Conservation (phyloP, 495 filamentous ascomycete genomes). For the Penicillium chermesinum region DNA sequence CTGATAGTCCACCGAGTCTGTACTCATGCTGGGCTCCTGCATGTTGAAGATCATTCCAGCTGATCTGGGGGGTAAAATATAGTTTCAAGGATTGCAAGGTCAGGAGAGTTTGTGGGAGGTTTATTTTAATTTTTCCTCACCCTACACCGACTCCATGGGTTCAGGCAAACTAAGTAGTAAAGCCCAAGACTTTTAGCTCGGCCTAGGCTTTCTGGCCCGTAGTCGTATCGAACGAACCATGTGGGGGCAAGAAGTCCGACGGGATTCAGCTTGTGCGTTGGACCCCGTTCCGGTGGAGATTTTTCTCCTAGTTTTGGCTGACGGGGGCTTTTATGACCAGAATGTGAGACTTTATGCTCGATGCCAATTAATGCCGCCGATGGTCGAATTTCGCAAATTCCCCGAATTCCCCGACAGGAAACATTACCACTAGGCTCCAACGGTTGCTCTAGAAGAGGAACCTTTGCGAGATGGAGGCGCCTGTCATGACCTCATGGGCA, state of each 20-base stretch:
- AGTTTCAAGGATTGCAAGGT: neutral
- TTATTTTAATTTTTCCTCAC: neutral
- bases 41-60: neutral
- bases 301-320: neutral
- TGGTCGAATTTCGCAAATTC: too few relatives aligned
- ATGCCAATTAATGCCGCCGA: too few relatives aligned
- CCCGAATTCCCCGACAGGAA: too few relatives aligned
- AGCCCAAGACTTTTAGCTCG: neutral
- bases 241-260: neutral
- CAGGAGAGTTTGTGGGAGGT: neutral
- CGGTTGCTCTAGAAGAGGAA: neutral
- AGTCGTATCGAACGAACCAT: constrained; percentile 5
- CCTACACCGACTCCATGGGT: neutral
- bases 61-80: neutral
- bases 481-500: neutral
- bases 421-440: too few relatives aligned
- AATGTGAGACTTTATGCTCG: too few relatives aligned
- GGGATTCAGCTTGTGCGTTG: neutral
- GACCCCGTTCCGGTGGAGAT: too few relatives aligned
- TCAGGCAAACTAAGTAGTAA: neutral
- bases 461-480: neutral
- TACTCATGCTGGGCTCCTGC: constrained; percentile 4
- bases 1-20: constrained; percentile 14
- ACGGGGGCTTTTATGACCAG: too few relatives aligned
- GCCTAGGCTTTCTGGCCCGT: neutral